These are phyloP conservation scores for Entophlyctis luteolus DNA, from an alignment of 192 early-diverging fungal genomes.

Conservation along the genomic window DNA sequence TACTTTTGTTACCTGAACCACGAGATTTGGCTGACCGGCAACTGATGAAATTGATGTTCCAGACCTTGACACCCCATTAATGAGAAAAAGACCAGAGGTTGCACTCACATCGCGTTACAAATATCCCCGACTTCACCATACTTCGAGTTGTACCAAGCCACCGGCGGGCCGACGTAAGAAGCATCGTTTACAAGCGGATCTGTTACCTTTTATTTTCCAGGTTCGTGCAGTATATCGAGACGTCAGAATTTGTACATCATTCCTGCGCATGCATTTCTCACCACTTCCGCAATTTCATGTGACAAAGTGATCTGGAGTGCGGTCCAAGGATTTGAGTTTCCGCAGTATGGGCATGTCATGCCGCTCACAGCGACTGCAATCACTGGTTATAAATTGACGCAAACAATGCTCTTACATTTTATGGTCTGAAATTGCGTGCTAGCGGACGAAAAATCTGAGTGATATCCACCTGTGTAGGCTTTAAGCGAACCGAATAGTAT, in stretches of 20 bases:
- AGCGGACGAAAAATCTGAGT: constrained; percentile 14
- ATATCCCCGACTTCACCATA: constrained; percentile 22
- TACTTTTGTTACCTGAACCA: constrained; percentile 5
- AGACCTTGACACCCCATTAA: neutral
- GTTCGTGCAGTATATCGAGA: neutral
- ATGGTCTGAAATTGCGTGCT: constrained; percentile 1
- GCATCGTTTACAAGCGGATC: constrained; percentile 14
- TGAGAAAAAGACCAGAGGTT: neutral
- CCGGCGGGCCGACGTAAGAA: constrained; percentile 9
- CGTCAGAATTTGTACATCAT: neutral
- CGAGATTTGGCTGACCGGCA: neutral
- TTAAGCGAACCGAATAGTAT: neutral
- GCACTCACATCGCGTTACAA: constrained; percentile 18
- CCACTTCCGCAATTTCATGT: constrained; percentile 26
- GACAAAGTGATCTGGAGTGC: constrained; percentile 18
- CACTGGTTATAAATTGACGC: neutral
- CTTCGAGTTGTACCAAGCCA: constrained; percentile 22
- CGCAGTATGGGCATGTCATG: constrained; percentile 26
- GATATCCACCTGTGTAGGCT: constrained; percentile 19
- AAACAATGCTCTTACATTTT: constrained; percentile 2
- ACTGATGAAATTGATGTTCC: constrained; percentile 5
- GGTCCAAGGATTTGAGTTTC: constrained; percentile 22
- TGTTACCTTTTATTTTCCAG: constrained; percentile 3
- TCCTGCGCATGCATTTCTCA: neutral
- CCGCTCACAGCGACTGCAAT: constrained; percentile 3